Base-by-base conservation (phyloP, 306 rosid species). In the Castanea mollissima region DNA sequence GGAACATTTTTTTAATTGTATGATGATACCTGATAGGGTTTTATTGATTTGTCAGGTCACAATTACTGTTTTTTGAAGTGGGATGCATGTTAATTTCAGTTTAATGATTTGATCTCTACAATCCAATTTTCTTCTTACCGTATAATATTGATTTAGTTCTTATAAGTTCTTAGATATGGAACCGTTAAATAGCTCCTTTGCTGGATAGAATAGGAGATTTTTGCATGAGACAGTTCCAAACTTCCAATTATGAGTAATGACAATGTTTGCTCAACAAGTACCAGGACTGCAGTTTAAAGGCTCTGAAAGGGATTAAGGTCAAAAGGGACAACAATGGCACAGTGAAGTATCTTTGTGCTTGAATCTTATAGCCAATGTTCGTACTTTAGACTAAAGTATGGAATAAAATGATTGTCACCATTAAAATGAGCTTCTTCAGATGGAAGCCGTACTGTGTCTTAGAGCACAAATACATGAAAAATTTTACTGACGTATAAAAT, bases 11-110 rank as follows among this genome's bases (percentile, higher is more conserved):
- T 60, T 41, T 49, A 55, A 70, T 78, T 46, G 49, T 78, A 64
- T 38, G 46, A 38, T 52, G n/a, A 20, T 71, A 68, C 58, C 29
- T 35, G 21, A 25, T 18, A 25, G 78, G 54, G 56, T n/a, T 29
- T 51, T 69, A 72, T 78, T 64, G 32, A 62, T 32, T 44, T 21
- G 51, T 51, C 56, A 35, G 2, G 13, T 65, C 80, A 80, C 49
- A 41, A 64, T 31, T 46, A 64, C 55, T 60, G 76, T 75, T 11
- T 76, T 78, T 75, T 76, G 58, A 69, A 64, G 27, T 59, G 5
- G 21, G 25, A 23, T 74, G 80, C n/a, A 55, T 78, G 74, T 55
- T 60, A 46, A 74, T 62, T 64, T 60, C 77, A 74, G 58, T 38
- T 38, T 38, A 38, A 38, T 7, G 46, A 38, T 70, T 57, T 56